Evolutionary conservation across 768 basidiomycete species (phyloP).

Genomic region (Imleria badia): DNA sequence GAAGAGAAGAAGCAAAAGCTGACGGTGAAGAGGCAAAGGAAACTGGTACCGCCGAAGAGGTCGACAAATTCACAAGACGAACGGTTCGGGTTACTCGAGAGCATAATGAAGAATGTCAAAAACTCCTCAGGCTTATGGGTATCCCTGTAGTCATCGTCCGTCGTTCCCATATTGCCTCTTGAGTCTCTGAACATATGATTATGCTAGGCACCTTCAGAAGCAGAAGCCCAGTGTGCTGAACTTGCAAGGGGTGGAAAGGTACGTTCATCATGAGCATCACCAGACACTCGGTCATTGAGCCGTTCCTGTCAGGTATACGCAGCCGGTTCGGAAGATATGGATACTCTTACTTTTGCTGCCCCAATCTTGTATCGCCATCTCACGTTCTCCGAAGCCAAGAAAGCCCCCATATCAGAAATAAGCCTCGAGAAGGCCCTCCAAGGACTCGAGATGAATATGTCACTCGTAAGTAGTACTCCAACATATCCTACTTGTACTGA

Average conservation of each 20-base stretch:
- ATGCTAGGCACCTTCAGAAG: slow-evolving; percentile 91
- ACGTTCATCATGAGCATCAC: neutral
- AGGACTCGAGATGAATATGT: slow-evolving; percentile 92
- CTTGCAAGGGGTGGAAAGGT: slow-evolving; percentile 95
- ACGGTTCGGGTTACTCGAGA: slow-evolving; percentile 94
- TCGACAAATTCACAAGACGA: slow-evolving; percentile 86
- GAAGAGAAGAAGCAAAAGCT: slow-evolving; percentile 89
- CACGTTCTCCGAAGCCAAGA: slow-evolving; percentile 97
- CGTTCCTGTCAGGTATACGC: slow-evolving; percentile 72
- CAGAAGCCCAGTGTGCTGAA: slow-evolving; percentile 98
- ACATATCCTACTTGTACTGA: slow-evolving; percentile 1
- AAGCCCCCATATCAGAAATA: slow-evolving; percentile 93
- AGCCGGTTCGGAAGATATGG: slow-evolving; percentile 99
- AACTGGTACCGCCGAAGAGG: slow-evolving; percentile 88
- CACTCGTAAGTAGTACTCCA: slow-evolving; percentile 50
- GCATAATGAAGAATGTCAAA: slow-evolving; percentile 94
- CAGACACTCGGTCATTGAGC: neutral
- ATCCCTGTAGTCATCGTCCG: slow-evolving; percentile 91
- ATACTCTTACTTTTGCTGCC: slow-evolving; percentile 92
- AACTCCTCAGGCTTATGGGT: slow-evolving; percentile 89
- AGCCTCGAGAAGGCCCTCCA: slow-evolving; percentile 78
- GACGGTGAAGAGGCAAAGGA: slow-evolving; percentile 97
- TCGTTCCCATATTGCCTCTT: slow-evolving; percentile 7
- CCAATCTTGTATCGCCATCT: slow-evolving; percentile 93
- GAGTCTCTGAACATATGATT: neutral